A percentile compares a stretch with the other conserved stretches of the same genome.
phyloP scores from a whole-genome alignment of 805 yeast species.

The Pichia gijzeniarum region DNA sequence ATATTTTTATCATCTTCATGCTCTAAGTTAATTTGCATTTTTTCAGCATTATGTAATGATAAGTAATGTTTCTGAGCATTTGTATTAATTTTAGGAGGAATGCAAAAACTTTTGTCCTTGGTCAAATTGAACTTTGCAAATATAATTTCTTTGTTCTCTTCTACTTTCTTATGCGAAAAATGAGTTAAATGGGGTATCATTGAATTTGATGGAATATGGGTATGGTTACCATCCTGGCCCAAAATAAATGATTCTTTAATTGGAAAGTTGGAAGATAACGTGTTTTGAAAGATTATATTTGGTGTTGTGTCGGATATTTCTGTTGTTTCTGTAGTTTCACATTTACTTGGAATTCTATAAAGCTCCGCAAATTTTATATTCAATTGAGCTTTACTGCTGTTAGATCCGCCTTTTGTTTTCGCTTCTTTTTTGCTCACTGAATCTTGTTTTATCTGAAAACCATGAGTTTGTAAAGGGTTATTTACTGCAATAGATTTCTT shows the following conservation, averaged over 20 bases:
- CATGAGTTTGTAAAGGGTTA: not conserved
- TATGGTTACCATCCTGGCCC: too few relatives aligned
- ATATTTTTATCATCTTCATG: not conserved
- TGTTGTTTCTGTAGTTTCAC: not conserved
- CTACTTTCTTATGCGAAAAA: not conserved
- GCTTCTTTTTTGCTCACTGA: not conserved
- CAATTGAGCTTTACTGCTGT: not conserved
- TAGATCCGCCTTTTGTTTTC: not conserved
- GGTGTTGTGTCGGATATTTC: not conserved
- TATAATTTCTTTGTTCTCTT: not conserved
- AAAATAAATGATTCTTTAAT: too few relatives aligned
- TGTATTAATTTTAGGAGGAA: too few relatives aligned
- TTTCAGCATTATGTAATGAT: not conserved
- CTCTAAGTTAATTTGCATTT: not conserved
- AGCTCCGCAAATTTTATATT: constrained; percentile 1
- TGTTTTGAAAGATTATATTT: not conserved
- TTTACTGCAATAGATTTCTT: not conserved
- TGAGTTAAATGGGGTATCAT: too few relatives aligned
- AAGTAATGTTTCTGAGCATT: too few relatives aligned
- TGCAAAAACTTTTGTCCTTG: too few relatives aligned
- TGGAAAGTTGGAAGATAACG: not conserved
- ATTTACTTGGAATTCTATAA: not conserved
- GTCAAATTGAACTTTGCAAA: too few relatives aligned
- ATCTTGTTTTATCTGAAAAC: not conserved
- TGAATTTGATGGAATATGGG: too few relatives aligned